These are phyloP conservation scores for Bimuria novae-zelandiae DNA, from an alignment of 2,329 filamentous ascomycete genomes.

Conservation along the genomic window DNA sequence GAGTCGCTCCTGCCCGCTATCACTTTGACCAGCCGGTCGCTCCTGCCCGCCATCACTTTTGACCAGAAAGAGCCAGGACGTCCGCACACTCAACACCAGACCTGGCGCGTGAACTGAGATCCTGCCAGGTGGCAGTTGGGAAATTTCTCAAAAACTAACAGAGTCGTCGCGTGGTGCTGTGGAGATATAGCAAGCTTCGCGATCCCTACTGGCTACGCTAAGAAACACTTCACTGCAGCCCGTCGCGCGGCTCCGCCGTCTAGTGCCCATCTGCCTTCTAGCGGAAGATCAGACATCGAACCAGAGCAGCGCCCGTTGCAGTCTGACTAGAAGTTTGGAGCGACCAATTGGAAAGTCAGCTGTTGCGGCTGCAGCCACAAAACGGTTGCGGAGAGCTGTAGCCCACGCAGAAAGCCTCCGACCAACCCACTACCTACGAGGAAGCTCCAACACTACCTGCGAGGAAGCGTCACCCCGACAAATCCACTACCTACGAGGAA, in stretches of 20 bases:
- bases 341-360: conserved; percentile 23
- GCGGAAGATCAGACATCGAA: conserved; percentile 32
- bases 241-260: conserved; percentile 13
- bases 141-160: neutral
- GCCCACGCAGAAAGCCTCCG: conserved; percentile 3
- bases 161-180: neutral
- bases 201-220: conserved; percentile 6
- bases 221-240: conserved; percentile 5
- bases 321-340: conserved; percentile 10
- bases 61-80: conserved; percentile 1
- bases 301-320: conserved; percentile 37
- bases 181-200: conserved; percentile 4
- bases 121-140: neutral
- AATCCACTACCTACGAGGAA: too few relatives aligned
- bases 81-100: neutral
- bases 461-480: too few relatives aligned
- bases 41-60: neutral
- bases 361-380: conserved; percentile 24
- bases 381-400: conserved; percentile 35
- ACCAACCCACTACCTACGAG: neutral
- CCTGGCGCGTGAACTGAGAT: neutral
- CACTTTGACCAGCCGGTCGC: neutral
- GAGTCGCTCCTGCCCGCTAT: neutral
- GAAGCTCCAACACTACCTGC: neutral
- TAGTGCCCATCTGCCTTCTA: conserved; percentile 32